A percentile compares a stretch with the other conserved stretches of the same genome.
These are phyloP conservation scores for Pleurotus pulmonarius DNA, from an alignment of 768 basidiomycete genomes.

Conservation along the genomic window DNA sequence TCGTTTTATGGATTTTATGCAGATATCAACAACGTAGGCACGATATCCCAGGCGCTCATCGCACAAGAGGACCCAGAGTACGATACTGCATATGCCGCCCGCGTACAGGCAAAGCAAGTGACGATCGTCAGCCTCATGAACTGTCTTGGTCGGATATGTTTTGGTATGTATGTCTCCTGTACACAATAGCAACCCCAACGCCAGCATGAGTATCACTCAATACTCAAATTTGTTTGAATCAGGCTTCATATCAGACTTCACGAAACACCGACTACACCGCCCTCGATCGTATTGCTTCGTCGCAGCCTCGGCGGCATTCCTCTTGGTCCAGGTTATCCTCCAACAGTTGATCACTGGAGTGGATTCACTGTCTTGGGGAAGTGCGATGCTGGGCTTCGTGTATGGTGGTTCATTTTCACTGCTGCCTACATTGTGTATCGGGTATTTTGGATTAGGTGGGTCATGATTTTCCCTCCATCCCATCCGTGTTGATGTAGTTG, in stretches of 20 bases:
- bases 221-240: not conserved
- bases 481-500: not conserved
- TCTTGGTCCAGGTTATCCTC: constrained; percentile 67
- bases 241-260: constrained; percentile 68
- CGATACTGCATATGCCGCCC: constrained; percentile 61
- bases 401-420: constrained; percentile 74
- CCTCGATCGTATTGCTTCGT: constrained; percentile 72
- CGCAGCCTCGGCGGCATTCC: constrained; percentile 62
- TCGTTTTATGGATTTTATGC: not conserved
- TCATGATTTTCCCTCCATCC: constrained; percentile 12
- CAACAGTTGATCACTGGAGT: constrained; percentile 49
- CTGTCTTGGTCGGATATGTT: constrained; percentile 70
- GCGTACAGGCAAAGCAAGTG: constrained; percentile 83
- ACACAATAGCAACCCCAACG: not conserved
- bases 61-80: constrained; percentile 57
- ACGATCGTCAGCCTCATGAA: constrained; percentile 81
- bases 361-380: constrained; percentile 65
- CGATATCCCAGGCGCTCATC: constrained; percentile 67
- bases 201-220: not conserved
- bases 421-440: constrained; percentile 72
- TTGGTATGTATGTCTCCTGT: constrained; percentile 42
- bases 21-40: constrained; percentile 82
- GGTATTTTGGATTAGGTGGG: constrained; percentile 87
- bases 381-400: constrained; percentile 52
- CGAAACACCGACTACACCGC: constrained; percentile 48